Evolutionary conservation across 164 flowering plant genomes (phyloP).

Genomic region (Magnolia officinalis): DNA sequence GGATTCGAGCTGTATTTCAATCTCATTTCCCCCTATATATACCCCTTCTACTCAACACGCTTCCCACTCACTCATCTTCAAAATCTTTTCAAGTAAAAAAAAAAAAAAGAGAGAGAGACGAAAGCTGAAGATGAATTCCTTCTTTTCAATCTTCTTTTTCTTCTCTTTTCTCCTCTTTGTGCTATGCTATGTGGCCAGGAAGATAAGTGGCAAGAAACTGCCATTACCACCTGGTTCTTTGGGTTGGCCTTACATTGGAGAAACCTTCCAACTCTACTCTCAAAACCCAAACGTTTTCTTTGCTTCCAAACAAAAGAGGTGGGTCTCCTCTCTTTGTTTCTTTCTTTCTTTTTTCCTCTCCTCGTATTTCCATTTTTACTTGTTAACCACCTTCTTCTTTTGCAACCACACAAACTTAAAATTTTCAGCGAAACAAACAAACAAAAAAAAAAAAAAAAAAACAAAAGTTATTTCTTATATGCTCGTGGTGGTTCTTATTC

Average conservation of each 20-base stretch:
- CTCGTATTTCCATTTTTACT: background rate
- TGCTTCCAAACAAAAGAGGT: conserved; percentile 70
- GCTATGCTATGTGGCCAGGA: conserved; percentile 9
- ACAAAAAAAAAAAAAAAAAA: no score
- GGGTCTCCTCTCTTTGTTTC: background rate
- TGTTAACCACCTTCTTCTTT: background rate
- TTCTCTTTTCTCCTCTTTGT: conserved; percentile 14
- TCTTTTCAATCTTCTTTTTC: background rate
- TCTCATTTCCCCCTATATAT: background rate
- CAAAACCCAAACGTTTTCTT: conserved; percentile 90
- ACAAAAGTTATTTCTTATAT: no score
- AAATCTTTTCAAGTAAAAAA: background rate
- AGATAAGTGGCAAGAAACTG: conserved; percentile 18
- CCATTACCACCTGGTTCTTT: conserved; percentile 88
- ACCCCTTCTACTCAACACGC: conserved; percentile 28
- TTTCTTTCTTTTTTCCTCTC: background rate
- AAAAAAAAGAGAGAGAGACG: no score
- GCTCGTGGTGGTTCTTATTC: background rate
- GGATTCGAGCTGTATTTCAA: conserved; percentile 40
- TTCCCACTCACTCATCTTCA: conserved; percentile 2
- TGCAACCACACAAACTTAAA: background rate
- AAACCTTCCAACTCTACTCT: conserved; percentile 92
- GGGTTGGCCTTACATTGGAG: conserved; percentile 94
- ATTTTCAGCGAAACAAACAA: background rate
- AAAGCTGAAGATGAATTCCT: background rate